Evolutionary conservation across 805 yeast genomes (phyloP).

Genomic region (Candida tallmaniae): DNA sequence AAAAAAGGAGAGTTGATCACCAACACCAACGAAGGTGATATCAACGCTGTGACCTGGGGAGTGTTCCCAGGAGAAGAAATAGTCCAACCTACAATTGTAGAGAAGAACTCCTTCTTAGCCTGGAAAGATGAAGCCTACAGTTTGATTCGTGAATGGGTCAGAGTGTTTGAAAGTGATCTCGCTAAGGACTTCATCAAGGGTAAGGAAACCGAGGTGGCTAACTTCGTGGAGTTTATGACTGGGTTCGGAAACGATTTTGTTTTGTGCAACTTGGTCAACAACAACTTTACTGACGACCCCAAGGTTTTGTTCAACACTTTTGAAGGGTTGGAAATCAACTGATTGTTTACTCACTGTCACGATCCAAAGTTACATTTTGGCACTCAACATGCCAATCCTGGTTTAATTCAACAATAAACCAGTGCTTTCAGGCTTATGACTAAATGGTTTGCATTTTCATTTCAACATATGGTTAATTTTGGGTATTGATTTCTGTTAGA

Average conservation of each 20-base stretch:
- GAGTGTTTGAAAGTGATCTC: conserved; percentile 39
- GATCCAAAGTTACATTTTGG: conserved; percentile 9
- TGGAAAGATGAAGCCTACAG: conserved; percentile 96
- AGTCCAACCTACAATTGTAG: conserved; percentile 94
- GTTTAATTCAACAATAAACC: conserved; percentile 22
- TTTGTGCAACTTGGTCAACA: conserved; percentile 85
- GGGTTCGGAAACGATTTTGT: conserved; percentile 55
- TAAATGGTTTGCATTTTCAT: conserved; percentile 14
- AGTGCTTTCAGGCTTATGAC: conserved; percentile 4
- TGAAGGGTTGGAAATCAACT: conserved; percentile 4
- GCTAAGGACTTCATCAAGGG: conserved; percentile 24
- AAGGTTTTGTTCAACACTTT: conserved; percentile 55
- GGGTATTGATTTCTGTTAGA: conserved; percentile 5
- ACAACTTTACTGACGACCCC: conserved; percentile 60
- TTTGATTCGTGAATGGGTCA: conserved; percentile 76
- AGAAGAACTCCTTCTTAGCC: conserved; percentile 84
- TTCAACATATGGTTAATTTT: conserved; percentile 23
- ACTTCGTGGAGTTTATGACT: conserved; percentile 40
- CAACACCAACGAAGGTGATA: conserved; percentile 69
- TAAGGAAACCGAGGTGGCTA: conserved; percentile 23
- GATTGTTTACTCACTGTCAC: conserved; percentile 9
- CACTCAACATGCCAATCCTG: conserved; percentile 33
- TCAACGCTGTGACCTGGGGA: conserved; percentile 98
- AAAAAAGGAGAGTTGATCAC: conserved; percentile 54
- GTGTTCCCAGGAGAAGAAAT: conserved; percentile 95